A percentile compares a stretch with the other conserved stretches of the same genome.
Conservation (phyloP, 1,139 yeast species). For the Kluyveromyces marxianus region DNA sequence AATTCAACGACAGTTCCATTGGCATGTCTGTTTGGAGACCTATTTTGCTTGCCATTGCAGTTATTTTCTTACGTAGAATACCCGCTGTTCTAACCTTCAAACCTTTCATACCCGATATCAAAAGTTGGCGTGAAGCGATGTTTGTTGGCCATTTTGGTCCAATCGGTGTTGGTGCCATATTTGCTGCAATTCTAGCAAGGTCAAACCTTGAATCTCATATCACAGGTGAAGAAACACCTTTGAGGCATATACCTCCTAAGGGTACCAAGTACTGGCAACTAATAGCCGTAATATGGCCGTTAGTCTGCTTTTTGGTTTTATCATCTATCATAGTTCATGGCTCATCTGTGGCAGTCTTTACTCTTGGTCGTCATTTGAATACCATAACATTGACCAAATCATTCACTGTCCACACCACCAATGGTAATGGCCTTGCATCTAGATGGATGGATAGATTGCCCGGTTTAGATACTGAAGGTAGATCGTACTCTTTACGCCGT, state of each 20-base stretch:
- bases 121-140: constrained; percentile 91
- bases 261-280: constrained; percentile 59
- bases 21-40: constrained; percentile 84
- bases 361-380: constrained; percentile 81
- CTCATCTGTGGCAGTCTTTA: constrained; percentile 89
- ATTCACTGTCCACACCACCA: constrained; percentile 63
- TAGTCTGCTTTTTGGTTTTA: constrained; percentile 74
- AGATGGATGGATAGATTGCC: constrained; percentile 88
- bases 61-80: constrained; percentile 74
- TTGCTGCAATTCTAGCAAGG: constrained; percentile 80
- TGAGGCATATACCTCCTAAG: constrained; percentile 44
- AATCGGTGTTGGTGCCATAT: constrained; percentile 94
- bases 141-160: constrained; percentile 99
- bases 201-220: constrained; percentile 58
- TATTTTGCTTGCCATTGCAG: constrained; percentile 70
- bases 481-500: constrained; percentile 74
- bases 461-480: constrained; percentile 59
- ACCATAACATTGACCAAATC: constrained; percentile 92
- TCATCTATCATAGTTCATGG: constrained; percentile 93
- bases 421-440: constrained; percentile 49
- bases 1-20: constrained; percentile 55
- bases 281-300: constrained; percentile 81
- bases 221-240: constrained; percentile 49
- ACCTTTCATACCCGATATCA: constrained; percentile 83
- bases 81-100: constrained; percentile 80